A percentile compares a stretch with the other conserved stretches of the same genome.
phyloP scores from a whole-genome alignment of 2,329 filamentous ascomycete genomes.

The Colletotrichum sp. region DNA sequence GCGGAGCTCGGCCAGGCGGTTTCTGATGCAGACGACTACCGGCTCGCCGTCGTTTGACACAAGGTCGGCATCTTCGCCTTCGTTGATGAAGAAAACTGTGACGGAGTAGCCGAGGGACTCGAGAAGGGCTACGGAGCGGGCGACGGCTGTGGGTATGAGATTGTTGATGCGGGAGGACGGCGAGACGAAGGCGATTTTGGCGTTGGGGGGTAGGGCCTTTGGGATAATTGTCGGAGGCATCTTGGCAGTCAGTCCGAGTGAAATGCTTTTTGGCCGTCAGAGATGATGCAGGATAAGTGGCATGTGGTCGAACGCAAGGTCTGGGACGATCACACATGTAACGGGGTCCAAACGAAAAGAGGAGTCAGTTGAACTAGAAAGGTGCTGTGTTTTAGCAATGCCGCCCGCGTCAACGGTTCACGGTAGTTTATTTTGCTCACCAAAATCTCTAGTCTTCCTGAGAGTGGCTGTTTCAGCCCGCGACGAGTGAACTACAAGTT shows the following conservation, averaged over 20 bases:
- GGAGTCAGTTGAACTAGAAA: not conserved
- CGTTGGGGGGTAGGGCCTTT: slow-evolving; percentile 35
- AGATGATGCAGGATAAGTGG: not conserved
- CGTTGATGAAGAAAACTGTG: slow-evolving; percentile 30
- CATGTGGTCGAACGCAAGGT: not conserved
- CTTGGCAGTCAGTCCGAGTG: not conserved
- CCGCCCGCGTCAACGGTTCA: not conserved
- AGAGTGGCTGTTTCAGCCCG: not conserved
- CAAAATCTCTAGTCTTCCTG: not conserved
- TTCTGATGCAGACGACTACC: slow-evolving; percentile 36
- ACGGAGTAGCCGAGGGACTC: slow-evolving; percentile 37
- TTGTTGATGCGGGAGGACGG: slow-evolving; percentile 42
- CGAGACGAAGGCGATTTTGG: slow-evolving; percentile 44
- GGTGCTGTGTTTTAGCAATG: not conserved
- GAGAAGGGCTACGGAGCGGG: slow-evolving; percentile 34
- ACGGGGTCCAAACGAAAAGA: not conserved
- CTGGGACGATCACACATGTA: not conserved
- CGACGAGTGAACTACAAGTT: not conserved
- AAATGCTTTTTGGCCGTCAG: not conserved
- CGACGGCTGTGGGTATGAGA: slow-evolving; percentile 29
- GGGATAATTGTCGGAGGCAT: slow-evolving; percentile 23
- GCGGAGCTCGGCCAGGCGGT: slow-evolving; percentile 41
- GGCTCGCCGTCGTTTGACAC: slow-evolving; percentile 25
- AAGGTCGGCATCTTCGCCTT: not conserved
- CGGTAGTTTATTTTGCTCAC: not conserved